These are phyloP conservation scores for Alternaria panax DNA, from an alignment of 2,329 filamentous ascomycete genomes.

Conservation along the genomic window DNA sequence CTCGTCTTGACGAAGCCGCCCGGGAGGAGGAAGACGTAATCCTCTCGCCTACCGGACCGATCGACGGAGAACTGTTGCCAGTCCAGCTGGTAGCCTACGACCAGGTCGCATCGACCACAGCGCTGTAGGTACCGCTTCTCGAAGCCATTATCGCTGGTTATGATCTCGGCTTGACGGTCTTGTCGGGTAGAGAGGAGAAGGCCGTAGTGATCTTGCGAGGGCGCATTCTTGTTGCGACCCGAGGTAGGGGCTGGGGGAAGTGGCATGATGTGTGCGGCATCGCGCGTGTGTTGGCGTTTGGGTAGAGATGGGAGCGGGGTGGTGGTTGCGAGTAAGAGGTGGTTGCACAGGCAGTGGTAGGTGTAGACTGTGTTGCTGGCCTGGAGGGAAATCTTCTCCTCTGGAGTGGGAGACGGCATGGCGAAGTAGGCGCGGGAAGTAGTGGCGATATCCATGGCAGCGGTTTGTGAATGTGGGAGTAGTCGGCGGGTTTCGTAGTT, in stretches of 20 bases:
- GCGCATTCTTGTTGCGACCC: constrained; percentile 9
- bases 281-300: constrained; percentile 58
- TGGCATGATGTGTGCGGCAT: constrained; percentile 66
- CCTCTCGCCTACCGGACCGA: constrained; percentile 48
- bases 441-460: constrained; percentile 40
- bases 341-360: constrained; percentile 72
- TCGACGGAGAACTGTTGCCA: constrained; percentile 55
- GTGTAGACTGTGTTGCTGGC: constrained; percentile 55
- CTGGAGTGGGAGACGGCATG: constrained; percentile 41
- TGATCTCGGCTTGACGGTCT: constrained; percentile 59
- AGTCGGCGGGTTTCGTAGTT: not conserved
- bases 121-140: constrained; percentile 68
- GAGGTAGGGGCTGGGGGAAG: constrained; percentile 50
- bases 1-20: constrained; percentile 66
- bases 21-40: constrained; percentile 67
- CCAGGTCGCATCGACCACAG: constrained; percentile 67
- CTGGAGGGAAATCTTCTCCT: constrained; percentile 45
- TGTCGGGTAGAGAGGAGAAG: constrained; percentile 59
- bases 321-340: constrained; percentile 68
- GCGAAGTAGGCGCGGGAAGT: constrained; percentile 44
- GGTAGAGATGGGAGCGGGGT: constrained; percentile 62
- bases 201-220: constrained; percentile 53
- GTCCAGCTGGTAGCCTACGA: constrained; percentile 69
- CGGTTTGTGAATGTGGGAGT: constrained; percentile 3
- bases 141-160: constrained; percentile 68